phyloP scores from a whole-genome alignment of 768 basidiomycete species.

The Leccinum aurantiacum region DNA sequence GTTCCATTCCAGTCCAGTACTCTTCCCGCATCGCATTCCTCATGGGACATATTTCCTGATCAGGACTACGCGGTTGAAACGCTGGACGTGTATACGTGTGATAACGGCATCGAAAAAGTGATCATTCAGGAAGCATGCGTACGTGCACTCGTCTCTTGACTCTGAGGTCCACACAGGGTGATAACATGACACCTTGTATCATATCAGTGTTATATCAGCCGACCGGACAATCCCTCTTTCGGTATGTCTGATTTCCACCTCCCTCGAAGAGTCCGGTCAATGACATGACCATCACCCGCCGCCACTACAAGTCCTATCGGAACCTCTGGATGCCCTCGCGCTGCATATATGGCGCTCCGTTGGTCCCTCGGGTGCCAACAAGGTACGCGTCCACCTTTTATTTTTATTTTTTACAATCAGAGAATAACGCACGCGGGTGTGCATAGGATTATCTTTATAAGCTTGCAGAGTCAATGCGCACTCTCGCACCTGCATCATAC shows the following conservation, averaged over 20 bases:
- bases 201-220: conserved; percentile 78
- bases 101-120: conserved; percentile 48
- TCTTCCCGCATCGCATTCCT: background rate
- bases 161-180: background rate
- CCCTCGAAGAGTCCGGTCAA: no score
- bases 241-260: conserved; percentile 41
- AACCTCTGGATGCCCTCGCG: conserved; percentile 67
- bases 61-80: conserved; percentile 86
- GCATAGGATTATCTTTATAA: conserved; percentile 82
- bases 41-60: background rate
- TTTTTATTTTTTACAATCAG: background rate
- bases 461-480: conserved; percentile 66
- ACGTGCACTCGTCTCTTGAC: background rate
- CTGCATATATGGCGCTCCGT: conserved; percentile 66
- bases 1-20: background rate
- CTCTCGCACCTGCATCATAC: conserved; percentile 67
- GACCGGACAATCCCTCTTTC: conserved; percentile 86
- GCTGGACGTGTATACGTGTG: conserved; percentile 68
- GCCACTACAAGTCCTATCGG: conserved; percentile 64
- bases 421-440: background rate
- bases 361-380: conserved; percentile 88
- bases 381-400: conserved; percentile 45
- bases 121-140: conserved; percentile 41
- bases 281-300: background rate
- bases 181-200: background rate